A percentile compares a stretch with the other conserved stretches of the same genome.
Evolutionary conservation across 139 green algal species (phyloP).

Genomic region (Chlorella sp.): DNA sequence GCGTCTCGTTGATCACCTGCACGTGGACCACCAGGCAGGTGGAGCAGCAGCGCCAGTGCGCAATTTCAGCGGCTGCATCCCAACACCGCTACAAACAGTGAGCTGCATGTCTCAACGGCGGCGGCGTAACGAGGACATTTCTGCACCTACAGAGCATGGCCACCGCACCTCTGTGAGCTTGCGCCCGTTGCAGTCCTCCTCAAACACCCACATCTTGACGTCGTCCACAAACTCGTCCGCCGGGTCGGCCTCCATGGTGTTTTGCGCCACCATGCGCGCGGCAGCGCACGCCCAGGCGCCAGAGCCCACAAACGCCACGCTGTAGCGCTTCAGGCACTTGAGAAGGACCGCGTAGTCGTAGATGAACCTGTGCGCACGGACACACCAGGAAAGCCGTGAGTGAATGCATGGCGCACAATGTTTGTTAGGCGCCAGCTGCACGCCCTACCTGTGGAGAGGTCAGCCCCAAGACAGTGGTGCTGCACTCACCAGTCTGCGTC

Average conservation of each 20-base stretch:
- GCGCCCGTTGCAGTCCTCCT: conserved; percentile 12
- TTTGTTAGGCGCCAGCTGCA: too few relatives aligned
- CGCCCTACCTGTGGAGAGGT: too few relatives aligned
- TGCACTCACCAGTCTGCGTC: conserved; percentile 62
- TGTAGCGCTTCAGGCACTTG: not conserved
- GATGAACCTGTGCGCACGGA: too few relatives aligned
- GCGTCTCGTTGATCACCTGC: conserved; percentile 45
- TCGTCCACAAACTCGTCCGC: conserved; percentile 54
- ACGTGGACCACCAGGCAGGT: not conserved
- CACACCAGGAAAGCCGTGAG: too few relatives aligned
- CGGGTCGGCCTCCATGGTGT: conserved; percentile 15
- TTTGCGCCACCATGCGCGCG: conserved; percentile 41
- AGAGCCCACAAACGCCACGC: conserved; percentile 45
- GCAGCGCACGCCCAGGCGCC: conserved; percentile 53
- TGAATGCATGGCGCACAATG: too few relatives aligned
- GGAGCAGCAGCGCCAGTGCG: not conserved
- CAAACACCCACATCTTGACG: conserved; percentile 23
- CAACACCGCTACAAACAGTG: not conserved
- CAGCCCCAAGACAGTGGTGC: too few relatives aligned
- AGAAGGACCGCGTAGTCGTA: conserved; percentile 13
- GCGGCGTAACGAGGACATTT: too few relatives aligned
- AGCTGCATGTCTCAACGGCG: too few relatives aligned
- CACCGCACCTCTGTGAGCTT: conserved; percentile 34
- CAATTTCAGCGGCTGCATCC: not conserved
- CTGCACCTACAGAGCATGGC: not conserved